Conservation (phyloP, 768 basidiomycete species). For the Tubosaeta brunneosetosa region DNA sequence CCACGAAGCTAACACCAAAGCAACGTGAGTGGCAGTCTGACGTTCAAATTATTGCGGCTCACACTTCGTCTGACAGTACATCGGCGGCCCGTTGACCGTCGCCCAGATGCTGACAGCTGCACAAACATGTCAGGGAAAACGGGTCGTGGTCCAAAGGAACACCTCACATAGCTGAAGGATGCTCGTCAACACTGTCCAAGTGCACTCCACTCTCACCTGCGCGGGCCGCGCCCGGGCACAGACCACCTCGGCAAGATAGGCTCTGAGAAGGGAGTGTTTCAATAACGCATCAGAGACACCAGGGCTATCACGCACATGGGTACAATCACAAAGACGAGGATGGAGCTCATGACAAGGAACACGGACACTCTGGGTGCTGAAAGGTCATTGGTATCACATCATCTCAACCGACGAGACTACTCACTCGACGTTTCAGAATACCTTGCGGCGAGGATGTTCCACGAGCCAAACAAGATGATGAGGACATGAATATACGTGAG, state of each 20-base stretch:
- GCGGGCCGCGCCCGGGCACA: slow-evolving; percentile 36
- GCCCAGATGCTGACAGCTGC: slow-evolving; percentile 47
- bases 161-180: slow-evolving; percentile 48
- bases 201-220: slow-evolving; percentile 48
- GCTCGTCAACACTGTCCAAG: slow-evolving; percentile 49
- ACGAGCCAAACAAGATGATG: slow-evolving; percentile 50
- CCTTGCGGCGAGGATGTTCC: slow-evolving; percentile 46
- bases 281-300: background rate
- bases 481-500: slow-evolving; percentile 50
- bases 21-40: slow-evolving; percentile 4
- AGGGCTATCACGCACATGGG: slow-evolving; percentile 24
- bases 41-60: slow-evolving; percentile 9
- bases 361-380: slow-evolving; percentile 46
- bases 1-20: slow-evolving; percentile 32
- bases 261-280: slow-evolving; percentile 15
- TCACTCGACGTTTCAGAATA: slow-evolving; percentile 36
- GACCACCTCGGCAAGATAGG: slow-evolving; percentile 34
- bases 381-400: background rate
- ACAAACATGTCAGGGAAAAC: background rate
- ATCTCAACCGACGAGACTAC: slow-evolving; percentile 6
- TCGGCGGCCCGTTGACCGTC: slow-evolving; percentile 41
- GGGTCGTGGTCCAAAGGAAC: background rate
- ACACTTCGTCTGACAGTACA: slow-evolving; percentile 35
- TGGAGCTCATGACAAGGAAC: slow-evolving; percentile 47
- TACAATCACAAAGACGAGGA: slow-evolving; percentile 29